Conservation (phyloP, 2,329 filamentous ascomycete genomes). For the Trichoderma lentiforme region DNA sequence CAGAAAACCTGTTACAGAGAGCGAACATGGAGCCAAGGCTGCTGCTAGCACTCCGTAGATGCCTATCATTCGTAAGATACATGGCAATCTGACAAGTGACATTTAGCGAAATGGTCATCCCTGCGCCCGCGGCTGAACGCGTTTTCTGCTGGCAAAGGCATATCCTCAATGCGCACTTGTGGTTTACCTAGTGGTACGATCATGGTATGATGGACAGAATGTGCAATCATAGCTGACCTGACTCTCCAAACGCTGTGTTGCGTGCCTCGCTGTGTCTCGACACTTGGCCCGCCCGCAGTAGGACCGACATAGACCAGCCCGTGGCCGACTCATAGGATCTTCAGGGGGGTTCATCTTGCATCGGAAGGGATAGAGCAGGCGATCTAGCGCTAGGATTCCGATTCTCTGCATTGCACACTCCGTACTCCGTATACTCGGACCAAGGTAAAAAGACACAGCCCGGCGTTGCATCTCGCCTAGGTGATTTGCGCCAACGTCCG, state of each 20-base stretch:
- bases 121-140: background rate
- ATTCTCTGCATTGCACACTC: constrained; percentile 4
- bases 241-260: background rate
- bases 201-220: background rate
- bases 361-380: constrained; percentile 3
- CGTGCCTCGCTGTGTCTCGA: background rate
- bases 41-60: background rate
- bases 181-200: background rate
- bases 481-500: background rate
- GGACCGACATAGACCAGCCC: background rate
- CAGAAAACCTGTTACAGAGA: background rate
- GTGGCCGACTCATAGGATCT: background rate
- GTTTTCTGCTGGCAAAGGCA: background rate
- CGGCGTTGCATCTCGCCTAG: constrained; percentile 5
- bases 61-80: background rate
- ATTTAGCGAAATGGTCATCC: background rate
- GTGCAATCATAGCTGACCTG: background rate
- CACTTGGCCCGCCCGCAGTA: constrained; percentile 7
- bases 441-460: background rate
- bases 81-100: background rate
- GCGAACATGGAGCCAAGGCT: background rate
- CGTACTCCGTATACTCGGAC: background rate
- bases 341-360: constrained; percentile 11
- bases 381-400: constrained; percentile 2
- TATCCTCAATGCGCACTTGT: background rate